Evolutionary conservation across 805 yeast genomes (phyloP), one percentile per base, ranked within the genome.

Genomic region (Blastobotrys muscicola): DNA sequence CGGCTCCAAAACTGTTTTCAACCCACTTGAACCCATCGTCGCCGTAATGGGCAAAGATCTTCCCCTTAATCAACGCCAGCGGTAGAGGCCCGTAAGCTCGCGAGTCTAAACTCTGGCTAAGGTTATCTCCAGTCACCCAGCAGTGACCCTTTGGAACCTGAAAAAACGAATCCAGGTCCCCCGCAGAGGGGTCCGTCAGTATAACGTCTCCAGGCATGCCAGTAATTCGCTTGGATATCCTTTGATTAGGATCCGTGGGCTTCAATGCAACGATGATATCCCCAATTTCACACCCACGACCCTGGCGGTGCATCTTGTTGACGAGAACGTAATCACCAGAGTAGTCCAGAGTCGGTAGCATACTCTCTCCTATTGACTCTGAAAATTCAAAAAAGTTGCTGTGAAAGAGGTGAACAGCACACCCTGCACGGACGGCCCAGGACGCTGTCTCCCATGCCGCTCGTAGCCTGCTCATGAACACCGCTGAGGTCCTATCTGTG

Each of bases 91-190:
- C 84, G 58, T 92, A 92, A 0, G 85, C 76, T 51, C 98, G 69
- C 3, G 96, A 85, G 56, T 92, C 99, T 39, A 89, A 66, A 14
- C 95, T 85, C 51, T 81, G 86, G 23, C 85, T 74, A 45, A 90
- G 63, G 57, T 92, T 92, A 57, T 92, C 99, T 1, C 99, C 99
- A 0, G 97, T 86, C 2, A 89, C 81, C 97, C 97, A 92, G 39
- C 85, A 84, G 62, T 92, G 98, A 2, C 98, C 98, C 51, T 80
- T 76, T 1, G 98, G 98, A 0, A 92, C 89, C 44, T 67, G 70
- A 7, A 90, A 78, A 60, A 69, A 85, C 45, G 75, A 73, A 13
- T 54, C 54, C 6, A 26, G 44, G 20, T 55, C 69, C 36, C 86
- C 75, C 9, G 49, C 44, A 1, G 60, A 48, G 7, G 97, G 97